Base-by-base conservation (phyloP, 441 rosid genomes). In the Pelargonium myrrhifolium region DNA sequence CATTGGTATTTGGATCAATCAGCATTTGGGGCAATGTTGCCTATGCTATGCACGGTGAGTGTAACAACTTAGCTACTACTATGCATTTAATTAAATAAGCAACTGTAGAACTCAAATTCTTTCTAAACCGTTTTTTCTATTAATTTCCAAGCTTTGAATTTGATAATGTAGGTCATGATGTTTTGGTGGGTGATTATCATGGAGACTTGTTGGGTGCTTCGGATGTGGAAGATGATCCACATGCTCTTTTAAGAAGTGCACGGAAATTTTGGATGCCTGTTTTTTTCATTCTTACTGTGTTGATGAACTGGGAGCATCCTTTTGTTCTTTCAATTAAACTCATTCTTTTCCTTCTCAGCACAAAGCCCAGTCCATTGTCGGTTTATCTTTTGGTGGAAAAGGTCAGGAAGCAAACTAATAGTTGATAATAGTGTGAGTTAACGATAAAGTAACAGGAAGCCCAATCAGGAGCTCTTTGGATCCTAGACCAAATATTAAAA, bases 311-410 rank as follows among this genome's bases (percentile, higher is more conserved):
- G 87, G 67, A 72, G 49, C 66, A 71, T 60, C 91, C 87, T 65
- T 10, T 76, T 43, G 20, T 65, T 17, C 82, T 84, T 65, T 51
- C 65, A 9, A 62, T 65, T 42, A 69, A 75, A 68, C 67, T 75
- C 61, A 26, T 73, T 61, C 67, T 84, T 68, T 76, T 84, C 69
- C 90, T 82, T 59, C 22, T 84, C 39, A 71, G 78, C 77, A 79
- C 84, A 18, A 84, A 66, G 69, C 91, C 91, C 6, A 76, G 77
- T 66, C 86, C 87, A 68, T 75, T 78, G 65, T 82, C 87, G 0
- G 82, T 86, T 62, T 84, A 82, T 78, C 74, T 79, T 70, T 80
- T 76, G 65, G 66, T 82, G 58, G 84, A 84, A 28, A 69, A 72
- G 86, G 90, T 86, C 6, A 65, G 81, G 22, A 56, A 47, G 62